Evolutionary conservation across 108 stramenopile species (phyloP), one percentile per base, ranked within the genome.

Genomic region (Nitzschia inconspicua): DNA sequence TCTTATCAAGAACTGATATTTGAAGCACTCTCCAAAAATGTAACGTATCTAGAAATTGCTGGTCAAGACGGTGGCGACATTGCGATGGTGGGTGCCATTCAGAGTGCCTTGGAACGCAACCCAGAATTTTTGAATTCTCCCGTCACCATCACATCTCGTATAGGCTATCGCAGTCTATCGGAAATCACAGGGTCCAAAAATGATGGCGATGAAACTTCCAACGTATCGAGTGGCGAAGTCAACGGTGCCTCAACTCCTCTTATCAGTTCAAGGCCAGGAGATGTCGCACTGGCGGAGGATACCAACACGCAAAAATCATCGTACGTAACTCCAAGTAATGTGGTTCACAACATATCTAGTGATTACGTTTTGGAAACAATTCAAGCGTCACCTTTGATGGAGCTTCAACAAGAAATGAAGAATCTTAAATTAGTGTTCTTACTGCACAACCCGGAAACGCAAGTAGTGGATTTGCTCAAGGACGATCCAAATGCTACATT

Each of bases 391-490:
- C 79, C 83, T 0, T 66, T 88, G 22, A 32, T 78, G 46, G 54
- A 78, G 49, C 37, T 66, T 37, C 68, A 66, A 46, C 65, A 72
- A 57, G 53, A 66, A 27, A 56, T 44, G 50, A 26, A 26, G 3
- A 72, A 75, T 8, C 23, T 85, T 3, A 41, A 57, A 10, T 49
- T 86, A 1, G 59, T 82, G 11, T 80, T 72, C 25, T 48, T 82
- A 73, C 58, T 79, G 5, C 84, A 89, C 61, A 89, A 89, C 64
- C 83, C 86, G 11, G 86, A 86, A 55, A 75, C 74, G 5, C 83
- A 80, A 40, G 65, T 78, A 4, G 34, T 80, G 42, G 88, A 93
- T 48, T 72, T 80, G 46, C 47, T 50, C 16, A 34, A 44, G 35
- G 51, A 66, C 13, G 36, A 58, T 10, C 52, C 60, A n/a, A 60